These are phyloP conservation scores for Adansonia digitata DNA, from an alignment of 345 rosid species.

Conservation along the genomic window DNA sequence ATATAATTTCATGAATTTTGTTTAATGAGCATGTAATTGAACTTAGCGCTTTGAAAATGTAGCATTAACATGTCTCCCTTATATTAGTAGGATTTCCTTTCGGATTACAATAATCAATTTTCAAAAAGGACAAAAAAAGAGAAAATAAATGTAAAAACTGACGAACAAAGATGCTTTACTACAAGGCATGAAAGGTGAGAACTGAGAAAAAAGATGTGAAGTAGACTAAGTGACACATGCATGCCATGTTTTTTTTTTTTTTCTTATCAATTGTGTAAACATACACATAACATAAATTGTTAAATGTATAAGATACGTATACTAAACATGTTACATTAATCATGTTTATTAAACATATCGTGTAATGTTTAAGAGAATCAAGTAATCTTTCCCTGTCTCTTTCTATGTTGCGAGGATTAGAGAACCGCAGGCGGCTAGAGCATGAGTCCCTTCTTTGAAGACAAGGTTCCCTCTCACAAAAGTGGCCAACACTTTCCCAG, in stretches of 20 bases:
- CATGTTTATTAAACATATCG: no score
- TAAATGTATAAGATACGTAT: no score
- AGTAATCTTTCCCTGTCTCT: not conserved
- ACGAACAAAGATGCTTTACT: not conserved
- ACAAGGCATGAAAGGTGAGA: not conserved
- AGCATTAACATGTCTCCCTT: no score
- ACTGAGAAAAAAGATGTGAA: not conserved
- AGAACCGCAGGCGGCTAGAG: conserved; percentile 73
- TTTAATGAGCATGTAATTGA: no score
- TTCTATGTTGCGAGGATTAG: conserved; percentile 47
- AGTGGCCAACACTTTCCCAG: conserved; percentile 80
- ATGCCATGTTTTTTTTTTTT: no score
- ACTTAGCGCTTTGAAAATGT: no score
- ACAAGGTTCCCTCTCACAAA: conserved; percentile 91
- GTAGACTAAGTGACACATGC: no score
- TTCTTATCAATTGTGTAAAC: no score
- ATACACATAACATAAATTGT: no score
- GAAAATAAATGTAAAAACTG: not conserved
- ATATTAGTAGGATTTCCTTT: not conserved
- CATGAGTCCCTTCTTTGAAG: conserved; percentile 70
- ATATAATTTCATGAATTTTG: no score
- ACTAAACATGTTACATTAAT: no score
- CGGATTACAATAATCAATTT: not conserved
- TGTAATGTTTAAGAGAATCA: not conserved
- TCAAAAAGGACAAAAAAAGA: not conserved